Evolutionary conservation across 2,329 filamentous ascomycete genomes (phyloP), one percentile per base, ranked within the genome.

Genomic region (Phialophora expanda): DNA sequence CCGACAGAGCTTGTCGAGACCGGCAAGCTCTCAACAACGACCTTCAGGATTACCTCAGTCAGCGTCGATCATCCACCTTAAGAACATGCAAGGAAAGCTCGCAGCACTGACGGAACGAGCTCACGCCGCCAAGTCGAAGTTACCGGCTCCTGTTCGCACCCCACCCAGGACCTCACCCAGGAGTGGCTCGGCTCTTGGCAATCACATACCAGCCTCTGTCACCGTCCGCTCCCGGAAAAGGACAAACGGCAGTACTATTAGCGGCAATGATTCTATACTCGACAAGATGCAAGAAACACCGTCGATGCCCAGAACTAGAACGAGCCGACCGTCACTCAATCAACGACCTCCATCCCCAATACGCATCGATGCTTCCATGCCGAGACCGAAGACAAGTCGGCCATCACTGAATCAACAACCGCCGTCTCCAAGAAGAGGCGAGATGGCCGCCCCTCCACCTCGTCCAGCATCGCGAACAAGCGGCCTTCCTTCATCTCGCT

Each of bases 1-100:
- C 58, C 77, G 79, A 38, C 76, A 75, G 38, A 78, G 75, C 65
- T 56, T 77, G 11, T 70, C 73, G n/a, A 69, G 70, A 44, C 68
- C 58, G 12, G 66, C 34, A 65, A 64, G 51, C 50, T 69, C 62
- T 22, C 66, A 64, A 38, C 72, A 61, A 69, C 69, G 71, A 66
- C 66, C 61, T 61, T 65, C 74, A n/a, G 76, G 77, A 30, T 74
- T 88, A 61, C 84, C 86, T 53, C 82, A 85, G 67, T 88, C 87
- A 32, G 85, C 86, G 69, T 98, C 95, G 1, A 86, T 99, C 57
- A 90, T 91, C 71, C 95, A 99, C 76, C 96, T 99, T 74, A 92
- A 94, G 70, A 90, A 90, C 32, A 88, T 99, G 70, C 97, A 96
- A 65, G 93, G 92, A 30, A 95, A 98, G 80, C 97, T 98, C 93